Evolutionary conservation across 192 early-diverging fungal genomes (phyloP), one percentile per base, ranked within the genome.

Genomic region (Coemansia sp.): DNA sequence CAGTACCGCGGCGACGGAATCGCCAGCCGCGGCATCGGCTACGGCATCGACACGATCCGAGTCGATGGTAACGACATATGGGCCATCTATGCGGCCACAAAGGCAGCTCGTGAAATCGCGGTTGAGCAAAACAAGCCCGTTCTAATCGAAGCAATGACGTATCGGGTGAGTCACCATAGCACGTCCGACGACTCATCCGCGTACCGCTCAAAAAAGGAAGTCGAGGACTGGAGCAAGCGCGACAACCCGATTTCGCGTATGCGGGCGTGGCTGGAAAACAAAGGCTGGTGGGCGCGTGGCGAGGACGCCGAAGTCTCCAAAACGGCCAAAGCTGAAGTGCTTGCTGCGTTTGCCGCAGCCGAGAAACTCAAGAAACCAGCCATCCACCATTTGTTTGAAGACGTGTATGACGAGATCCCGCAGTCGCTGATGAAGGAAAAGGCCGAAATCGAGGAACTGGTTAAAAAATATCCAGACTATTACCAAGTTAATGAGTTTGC

Each of bases 1-100:
- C 97, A 99, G 81, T 99, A 97, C 78, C 87, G 91, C 64, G 97
- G 97, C 36, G 97, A 99, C 68, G 97, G 97, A 48, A 96, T 99
- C 68, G 95, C 95, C 25, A 87, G 84, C 37, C 88, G 95, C 42
- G 97, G 95, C 37, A 88, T 94, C 52, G 97, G 97, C 5, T 99
- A 99, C 69, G 97, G 97, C 19, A 97, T 99, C 64, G 90, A 93
- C 78, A 95, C 94, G 5, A 92, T 98, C 64, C 89, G 97, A 21
- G 94, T 98, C 14, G 97, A 99, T 65, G 97, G 97, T 59, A 99
- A 99, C 84, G 97, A 99, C 71, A 88, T 94, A 20, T 90, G 96
- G 93, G 96, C 95, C 4, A 92, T 96, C n/a, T 98, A 97, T 71
- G 94, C 93, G 60, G 94, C 90, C 3, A 91, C 91, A 5, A 86